Base-by-base conservation (phyloP, 1,139 yeast genomes). In the Yamadazyma epiphylla region DNA sequence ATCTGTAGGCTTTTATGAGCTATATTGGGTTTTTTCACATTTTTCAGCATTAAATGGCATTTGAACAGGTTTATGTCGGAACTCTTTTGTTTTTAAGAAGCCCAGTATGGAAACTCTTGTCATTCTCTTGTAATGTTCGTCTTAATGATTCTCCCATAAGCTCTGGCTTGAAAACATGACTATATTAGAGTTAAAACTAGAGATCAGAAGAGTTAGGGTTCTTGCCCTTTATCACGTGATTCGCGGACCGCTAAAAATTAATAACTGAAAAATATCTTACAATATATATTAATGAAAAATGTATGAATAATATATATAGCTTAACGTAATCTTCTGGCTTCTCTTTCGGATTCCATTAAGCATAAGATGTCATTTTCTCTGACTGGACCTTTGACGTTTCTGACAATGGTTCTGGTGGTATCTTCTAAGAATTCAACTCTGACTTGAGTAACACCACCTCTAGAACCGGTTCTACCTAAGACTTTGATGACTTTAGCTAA, bases 371-470 rank as follows among this genome's bases (percentile, higher is more conserved):
- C 98, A 75, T 89, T 87, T 76, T 89, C 97, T 77, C 97, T 87
- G 69, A 89, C 97, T 71, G 98, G 96, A 62, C 98, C 98, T 78
- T 82, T 91, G 72, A 91, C 98, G 81, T 91, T 91, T 84, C 98
- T 88, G 78, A 91, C 96, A 64, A 91, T 89, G 64, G 96, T 85
- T 82, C 97, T 88, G 70, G 95, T 77, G 60, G 94, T 76, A 70
- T 91, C 97, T 71, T 89, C 97, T 70, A 91, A 80, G 84, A 91
- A 91, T 75, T 91, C 97, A 62, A 91, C 97, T 76, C 98, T 89
- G 70, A 91, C 97, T 77, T 91, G 98, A 74, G 97, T 91, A 74
- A 91, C 98, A 83, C 96, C 97, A 83, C 98, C 98, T 80, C 97
- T 89, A 68, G 96, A 89, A 68, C 96, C 97, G 81, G 97, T 89